Base-by-base conservation (phyloP, 139 green algal genomes). In the Zygnema circumcarinatum region DNA sequence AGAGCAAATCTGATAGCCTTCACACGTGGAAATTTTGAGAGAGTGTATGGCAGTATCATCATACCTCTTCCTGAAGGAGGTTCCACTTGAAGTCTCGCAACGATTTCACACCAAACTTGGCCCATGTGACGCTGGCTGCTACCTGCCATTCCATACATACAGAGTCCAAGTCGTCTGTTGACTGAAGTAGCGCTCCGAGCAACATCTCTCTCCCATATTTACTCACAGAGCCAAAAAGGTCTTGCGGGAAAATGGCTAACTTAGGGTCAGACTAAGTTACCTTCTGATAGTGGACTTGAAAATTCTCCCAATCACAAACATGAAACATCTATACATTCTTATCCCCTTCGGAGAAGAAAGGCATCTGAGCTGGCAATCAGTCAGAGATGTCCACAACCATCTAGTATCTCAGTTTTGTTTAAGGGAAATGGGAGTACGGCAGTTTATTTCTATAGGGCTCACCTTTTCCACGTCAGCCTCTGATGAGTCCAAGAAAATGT, bases 21-120 rank as follows among this genome's bases (percentile, higher is more conserved):
- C 16, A 62, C 7, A 25, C 16, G 47, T 62, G 16, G 7, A 62
- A 62, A 7, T 16, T 25, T 16, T 62, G 16, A 62, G 7, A 62
- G 7, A 25, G 16, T 62, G 7, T 62, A 25, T 16, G 16, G 7
- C 47, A 62, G 47, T 62, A 79, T 47, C 33, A 78, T 47, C 81
- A 29, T 29, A 90, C 87, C 87, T 91, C 87, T n/a, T 91, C 87
- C 81, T 86, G 69, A n/a, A 92, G 79, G 25, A 92, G 25, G 73
- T 92, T 92, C 87, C 87, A 92, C 54, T 85, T 90, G 40, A 90
- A 92, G 82, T 89, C 87, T 32, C 72, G 22, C 39, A 92, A 41
- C 16, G 82, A 90, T 47, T 86, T 87, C 39, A 84, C 83, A 16
- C 88, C 88, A 52, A 92, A 92, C 76, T 92, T 92, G 56, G 88